Base-by-base conservation (phyloP, 2,329 filamentous ascomycete species). In the Atkinsonella texensis region DNA sequence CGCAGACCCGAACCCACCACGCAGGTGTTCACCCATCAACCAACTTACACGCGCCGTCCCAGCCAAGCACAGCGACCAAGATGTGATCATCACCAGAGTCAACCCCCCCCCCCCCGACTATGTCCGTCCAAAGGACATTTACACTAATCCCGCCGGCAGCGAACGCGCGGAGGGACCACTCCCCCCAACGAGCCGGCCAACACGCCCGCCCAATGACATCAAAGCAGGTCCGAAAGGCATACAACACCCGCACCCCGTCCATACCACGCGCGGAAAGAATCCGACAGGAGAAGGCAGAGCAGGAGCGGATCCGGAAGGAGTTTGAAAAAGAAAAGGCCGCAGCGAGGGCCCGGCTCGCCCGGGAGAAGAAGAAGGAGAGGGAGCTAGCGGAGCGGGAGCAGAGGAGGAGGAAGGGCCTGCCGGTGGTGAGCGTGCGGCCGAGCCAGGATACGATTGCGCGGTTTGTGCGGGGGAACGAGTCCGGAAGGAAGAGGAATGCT, bases 381-480 rank as follows among this genome's bases (percentile, higher is more conserved):
- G 77, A 78, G 47, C 62, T 69, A 28, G 70, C 69, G 8, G 73
- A 74, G 53, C 67, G 65, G 44, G 71, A 75, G n/a, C 71, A 68
- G 49, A 77, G 73, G 64, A 75, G 66, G 58, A 74, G 68, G 55
- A 73, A 69, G 50, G 75, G 79, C 0, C 52, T 79, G 53, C 80
- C 80, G 13, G 63, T 80, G 4, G 69, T 77, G n/a, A 69, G 68
- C 12, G 74, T 79, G 4, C 69, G 73, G 38, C 74, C 79, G 0
- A 81, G 79, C 35, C 80, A 83, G 60, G 74, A 74, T 42, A 78
- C 74, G 0, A 79, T 83, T 55, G 68, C 76, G 17, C 61, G 70
- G 38, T 83, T 83, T 52, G 63, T 78, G 8, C 64, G 67, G 38
- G 65, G 67, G 0, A 63, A 66, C n/a, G 63, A 62, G 1, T 56